Evolutionary conservation across 495 filamentous ascomycete species (phyloP).

Genomic region (Neurospora terricola): DNA sequence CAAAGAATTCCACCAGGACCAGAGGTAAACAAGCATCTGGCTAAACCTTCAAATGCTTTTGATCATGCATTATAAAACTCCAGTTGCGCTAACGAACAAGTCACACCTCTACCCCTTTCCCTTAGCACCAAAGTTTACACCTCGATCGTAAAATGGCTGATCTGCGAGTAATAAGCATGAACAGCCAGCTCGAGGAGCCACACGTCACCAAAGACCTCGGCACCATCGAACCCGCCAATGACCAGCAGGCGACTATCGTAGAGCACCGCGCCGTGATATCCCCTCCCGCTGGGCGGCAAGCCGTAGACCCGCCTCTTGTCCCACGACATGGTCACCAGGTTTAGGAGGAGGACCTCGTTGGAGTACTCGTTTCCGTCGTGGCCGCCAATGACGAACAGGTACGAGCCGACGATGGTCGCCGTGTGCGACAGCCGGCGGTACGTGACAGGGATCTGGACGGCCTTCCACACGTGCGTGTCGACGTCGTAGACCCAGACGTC

Average conservation of each 20-base stretch:
- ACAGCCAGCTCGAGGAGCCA: constrained; percentile 55
- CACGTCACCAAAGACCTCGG: constrained; percentile 52
- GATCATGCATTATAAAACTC: neutral
- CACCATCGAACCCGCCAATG: constrained; percentile 55
- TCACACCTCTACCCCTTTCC: neutral
- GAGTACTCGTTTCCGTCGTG: constrained; percentile 60
- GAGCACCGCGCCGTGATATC: constrained; percentile 54
- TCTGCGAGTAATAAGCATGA: constrained; percentile 58
- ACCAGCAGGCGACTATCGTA: constrained; percentile 50
- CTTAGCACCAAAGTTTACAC: constrained; percentile 27
- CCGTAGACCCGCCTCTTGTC: constrained; percentile 53
- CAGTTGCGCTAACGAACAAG: neutral
- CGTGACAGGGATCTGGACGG: constrained; percentile 41
- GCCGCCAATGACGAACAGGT: constrained; percentile 55
- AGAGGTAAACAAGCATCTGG: neutral
- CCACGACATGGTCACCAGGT: constrained; percentile 61
- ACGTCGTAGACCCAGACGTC: constrained; percentile 63
- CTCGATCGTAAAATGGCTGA: constrained; percentile 57
- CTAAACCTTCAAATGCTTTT: neutral
- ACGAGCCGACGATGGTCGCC: constrained; percentile 54
- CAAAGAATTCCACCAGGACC: no score
- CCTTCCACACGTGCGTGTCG: constrained; percentile 43
- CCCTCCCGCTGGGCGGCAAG: constrained; percentile 47
- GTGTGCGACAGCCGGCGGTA: constrained; percentile 53
- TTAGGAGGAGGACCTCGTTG: constrained; percentile 53